These are phyloP conservation scores for Cryptococcus neoformans DNA, from an alignment of 1,284 basidiomycete species.

Conservation along the genomic window DNA sequence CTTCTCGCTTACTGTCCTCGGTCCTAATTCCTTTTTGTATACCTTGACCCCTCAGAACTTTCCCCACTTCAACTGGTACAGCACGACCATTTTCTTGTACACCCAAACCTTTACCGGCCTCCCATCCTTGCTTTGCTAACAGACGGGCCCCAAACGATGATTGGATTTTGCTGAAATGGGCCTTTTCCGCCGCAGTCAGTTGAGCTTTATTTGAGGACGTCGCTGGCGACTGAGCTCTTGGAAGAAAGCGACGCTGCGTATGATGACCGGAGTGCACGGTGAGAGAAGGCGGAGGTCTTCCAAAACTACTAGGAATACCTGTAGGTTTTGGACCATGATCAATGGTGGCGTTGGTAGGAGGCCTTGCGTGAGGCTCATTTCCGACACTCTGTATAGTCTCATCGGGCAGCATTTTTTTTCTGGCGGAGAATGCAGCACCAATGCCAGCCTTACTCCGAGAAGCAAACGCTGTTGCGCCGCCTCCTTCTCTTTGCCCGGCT, in stretches of 20 bases:
- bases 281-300: constrained; percentile 30
- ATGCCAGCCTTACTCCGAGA: constrained; percentile 3
- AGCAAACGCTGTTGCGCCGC: not conserved
- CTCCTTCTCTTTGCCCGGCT: constrained; percentile 30
- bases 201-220: constrained; percentile 24
- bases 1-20: constrained; percentile 81
- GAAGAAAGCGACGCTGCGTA: constrained; percentile 20
- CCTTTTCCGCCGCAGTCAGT: constrained; percentile 63
- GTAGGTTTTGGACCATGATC: not conserved
- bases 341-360: not conserved
- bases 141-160: constrained; percentile 77
- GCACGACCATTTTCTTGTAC: constrained; percentile 76
- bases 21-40: constrained; percentile 86
- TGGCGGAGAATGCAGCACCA: constrained; percentile 7
- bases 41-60: constrained; percentile 67
- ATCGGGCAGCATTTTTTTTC: not conserved
- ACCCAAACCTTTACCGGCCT: constrained; percentile 76
- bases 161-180: constrained; percentile 74
- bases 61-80: constrained; percentile 76
- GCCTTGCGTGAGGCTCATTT: not conserved
- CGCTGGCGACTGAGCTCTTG: constrained; percentile 8
- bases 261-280: constrained; percentile 54
- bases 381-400: not conserved
- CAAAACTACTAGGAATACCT: constrained; percentile 21
- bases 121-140: constrained; percentile 94